Evolutionary conservation across 805 yeast species (phyloP), one percentile per base, ranked within the genome.

Genomic region (Metschnikowia anglica): DNA sequence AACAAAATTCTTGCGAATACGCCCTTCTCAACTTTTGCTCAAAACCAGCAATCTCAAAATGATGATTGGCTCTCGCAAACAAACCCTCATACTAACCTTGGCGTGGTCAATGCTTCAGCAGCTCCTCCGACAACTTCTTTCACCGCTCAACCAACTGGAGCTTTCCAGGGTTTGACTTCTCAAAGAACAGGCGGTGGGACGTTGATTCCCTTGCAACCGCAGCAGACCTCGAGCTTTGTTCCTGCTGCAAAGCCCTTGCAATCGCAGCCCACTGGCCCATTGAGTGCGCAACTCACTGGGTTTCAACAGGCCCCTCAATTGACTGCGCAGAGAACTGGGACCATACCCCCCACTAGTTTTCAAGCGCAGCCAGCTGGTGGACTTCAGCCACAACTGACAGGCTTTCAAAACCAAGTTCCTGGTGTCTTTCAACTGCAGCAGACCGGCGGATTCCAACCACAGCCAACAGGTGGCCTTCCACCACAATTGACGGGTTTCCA

Each of bases 221-320:
- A 84, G 59, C 78, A 77, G 48, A 85, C 93, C 3, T 88, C 90
- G 5, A 69, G 77, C n/a, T 70, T 79, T 29, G 73, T 80, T 36
- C 78, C 84, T 5, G 47, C 54, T 11, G 26, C 47, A 3, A 43
- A 33, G 38, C 43, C 37, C 10, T 44, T 49, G 46, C 46, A 42
- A 25, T 58, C 68, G 3, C 74, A 70, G 46, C 63, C 57, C 29
- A 68, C 73, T 5, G 74, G 74, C 2, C 64, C 70, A 1, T 49
- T 60, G 43, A 55, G 48, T 15, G 49, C 52, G 1, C 63, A 59
- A 28, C 36, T 46, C 11, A 57, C 61, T n/a, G 56, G 56, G 8
- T 47, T 33, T 18, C 33, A 37, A 37, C 32, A 29, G 32, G 34
- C 18, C 13, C 40, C 47, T 3, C 53, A 44, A 26, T 27, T 37